These are phyloP conservation scores for Arthromyces matolae DNA, from an alignment of 768 basidiomycete genomes.

Conservation along the genomic window DNA sequence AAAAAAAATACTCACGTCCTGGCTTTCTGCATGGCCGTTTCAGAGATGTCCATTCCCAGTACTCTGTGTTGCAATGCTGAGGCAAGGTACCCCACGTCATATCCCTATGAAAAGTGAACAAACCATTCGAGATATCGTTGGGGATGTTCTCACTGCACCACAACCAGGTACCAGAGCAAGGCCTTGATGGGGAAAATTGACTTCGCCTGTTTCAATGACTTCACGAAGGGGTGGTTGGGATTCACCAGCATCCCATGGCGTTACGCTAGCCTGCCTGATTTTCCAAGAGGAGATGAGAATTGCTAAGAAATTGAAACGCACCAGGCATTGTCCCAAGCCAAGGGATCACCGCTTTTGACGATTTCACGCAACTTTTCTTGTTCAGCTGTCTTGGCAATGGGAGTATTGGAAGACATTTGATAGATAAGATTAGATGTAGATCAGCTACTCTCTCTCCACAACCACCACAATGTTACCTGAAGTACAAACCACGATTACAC, in stretches of 20 bases:
- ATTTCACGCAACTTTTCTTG: constrained; percentile 4
- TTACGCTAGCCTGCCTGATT: constrained; percentile 39
- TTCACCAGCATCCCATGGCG: constrained; percentile 26
- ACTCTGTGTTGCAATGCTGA: constrained; percentile 43
- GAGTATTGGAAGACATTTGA: background rate
- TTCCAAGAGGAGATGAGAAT: background rate
- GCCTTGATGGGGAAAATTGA: constrained; percentile 39
- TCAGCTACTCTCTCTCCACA: background rate
- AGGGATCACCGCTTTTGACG: constrained; percentile 21
- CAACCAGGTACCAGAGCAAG: constrained; percentile 43
- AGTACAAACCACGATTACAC: constrained; percentile 78
- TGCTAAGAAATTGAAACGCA: constrained; percentile 3
- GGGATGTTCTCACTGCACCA: constrained; percentile 35
- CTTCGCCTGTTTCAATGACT: constrained; percentile 40
- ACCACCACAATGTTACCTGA: constrained; percentile 30
- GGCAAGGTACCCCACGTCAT: constrained; percentile 57
- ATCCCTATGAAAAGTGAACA: constrained; percentile 41
- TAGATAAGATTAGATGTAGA: constrained; percentile 23
- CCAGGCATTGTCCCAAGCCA: constrained; percentile 29
- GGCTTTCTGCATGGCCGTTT: constrained; percentile 48
- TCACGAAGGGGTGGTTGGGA: constrained; percentile 55
- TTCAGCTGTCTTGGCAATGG: background rate
- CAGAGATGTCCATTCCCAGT: constrained; percentile 54
- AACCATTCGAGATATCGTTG: background rate
- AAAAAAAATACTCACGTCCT: constrained; percentile 26